Conservation (phyloP, 2,329 filamentous ascomycete genomes). For the Aspergillus intermedius region DNA sequence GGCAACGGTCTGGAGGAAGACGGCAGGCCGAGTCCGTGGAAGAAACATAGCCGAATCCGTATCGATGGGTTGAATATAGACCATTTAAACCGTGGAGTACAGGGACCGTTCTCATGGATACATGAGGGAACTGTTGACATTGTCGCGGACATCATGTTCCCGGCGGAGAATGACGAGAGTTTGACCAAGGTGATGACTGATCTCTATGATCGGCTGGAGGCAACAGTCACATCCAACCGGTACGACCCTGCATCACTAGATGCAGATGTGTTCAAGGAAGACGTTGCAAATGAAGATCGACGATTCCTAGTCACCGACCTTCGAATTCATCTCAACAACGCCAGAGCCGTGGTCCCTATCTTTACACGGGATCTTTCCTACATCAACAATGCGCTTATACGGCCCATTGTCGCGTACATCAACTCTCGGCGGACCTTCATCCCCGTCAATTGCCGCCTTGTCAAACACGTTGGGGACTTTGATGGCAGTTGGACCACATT, state of each 20-base stretch:
- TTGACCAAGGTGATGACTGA: constrained; percentile 94
- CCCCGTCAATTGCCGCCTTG: constrained; percentile 86
- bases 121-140: constrained; percentile 96
- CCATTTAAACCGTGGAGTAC: constrained; percentile 86
- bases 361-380: constrained; percentile 91
- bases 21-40: constrained; percentile 70
- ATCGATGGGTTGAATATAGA: constrained; percentile 94
- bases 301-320: constrained; percentile 90
- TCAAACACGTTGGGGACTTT: constrained; percentile 83
- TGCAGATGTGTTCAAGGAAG: constrained; percentile 18
- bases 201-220: constrained; percentile 92
- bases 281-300: constrained; percentile 45
- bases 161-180: constrained; percentile 77
- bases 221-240: constrained; percentile 74
- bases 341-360: constrained; percentile 83
- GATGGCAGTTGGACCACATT: constrained; percentile 93
- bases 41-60: constrained; percentile 86
- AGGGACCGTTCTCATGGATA: constrained; percentile 96
- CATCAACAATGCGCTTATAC: constrained; percentile 88
- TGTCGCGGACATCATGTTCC: constrained; percentile 90
- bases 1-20: constrained; percentile 52
- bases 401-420: constrained; percentile 96
- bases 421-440: constrained; percentile 94
- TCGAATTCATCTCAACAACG: constrained; percentile 89
- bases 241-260: constrained; percentile 34